A percentile compares a stretch with the other conserved stretches of the same genome.
phyloP scores from a whole-genome alignment of 768 basidiomycete species.

The Hygrophorus russula region DNA sequence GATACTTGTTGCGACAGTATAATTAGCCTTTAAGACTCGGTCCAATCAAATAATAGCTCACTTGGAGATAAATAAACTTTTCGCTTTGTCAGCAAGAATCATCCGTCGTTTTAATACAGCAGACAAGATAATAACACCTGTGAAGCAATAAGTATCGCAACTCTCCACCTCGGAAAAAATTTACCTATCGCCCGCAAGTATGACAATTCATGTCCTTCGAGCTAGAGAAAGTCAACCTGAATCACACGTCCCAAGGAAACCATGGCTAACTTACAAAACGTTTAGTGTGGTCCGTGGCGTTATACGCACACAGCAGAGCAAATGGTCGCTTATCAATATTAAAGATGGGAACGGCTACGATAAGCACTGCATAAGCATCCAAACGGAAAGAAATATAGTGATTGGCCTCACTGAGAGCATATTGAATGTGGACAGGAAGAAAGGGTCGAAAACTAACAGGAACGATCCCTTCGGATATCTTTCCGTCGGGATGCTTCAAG shows the following conservation, averaged over 20 bases:
- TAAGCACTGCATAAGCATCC: constrained; percentile 4
- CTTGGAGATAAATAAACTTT: constrained; percentile 89
- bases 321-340: constrained; percentile 91
- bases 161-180: background rate
- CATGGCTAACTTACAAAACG: constrained; percentile 50
- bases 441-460: constrained; percentile 77
- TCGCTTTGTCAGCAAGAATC: constrained; percentile 92
- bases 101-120: constrained; percentile 88
- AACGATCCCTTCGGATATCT: constrained; percentile 78
- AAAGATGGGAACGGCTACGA: constrained; percentile 77
- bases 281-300: constrained; percentile 67
- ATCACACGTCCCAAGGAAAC: background rate
- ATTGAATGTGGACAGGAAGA: constrained; percentile 73
- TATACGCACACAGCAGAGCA: constrained; percentile 85
- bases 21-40: background rate
- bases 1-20: constrained; percentile 37
- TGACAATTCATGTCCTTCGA: constrained; percentile 84
- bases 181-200: constrained; percentile 84
- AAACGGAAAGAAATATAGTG: background rate
- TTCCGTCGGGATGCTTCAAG: constrained; percentile 69
- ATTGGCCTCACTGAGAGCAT: constrained; percentile 63
- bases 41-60: constrained; percentile 20
- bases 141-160: constrained; percentile 4
- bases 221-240: constrained; percentile 23
- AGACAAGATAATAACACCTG: constrained; percentile 84